Evolutionary conservation across 2,329 filamentous ascomycete genomes (phyloP), one percentile per base, ranked within the genome.

Genomic region (Colletotrichum somersetense): DNA sequence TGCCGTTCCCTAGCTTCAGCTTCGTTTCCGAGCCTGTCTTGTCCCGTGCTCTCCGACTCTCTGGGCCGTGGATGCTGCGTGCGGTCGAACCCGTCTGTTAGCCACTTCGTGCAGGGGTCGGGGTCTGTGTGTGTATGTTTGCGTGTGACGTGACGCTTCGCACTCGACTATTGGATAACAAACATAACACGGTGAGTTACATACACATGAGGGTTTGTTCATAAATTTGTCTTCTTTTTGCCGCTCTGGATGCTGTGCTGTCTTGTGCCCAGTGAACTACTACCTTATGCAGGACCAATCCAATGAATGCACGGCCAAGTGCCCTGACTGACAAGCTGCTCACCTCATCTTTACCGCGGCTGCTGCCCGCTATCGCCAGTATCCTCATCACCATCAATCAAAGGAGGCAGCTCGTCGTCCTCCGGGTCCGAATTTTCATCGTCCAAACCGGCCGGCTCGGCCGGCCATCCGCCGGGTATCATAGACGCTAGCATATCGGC

Each of bases 391-490:
- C 46, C 35, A 11, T 63, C 61, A 1, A 53, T 20, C 61, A 53
- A 26, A 30, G 35, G 46, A 50, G 61, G 61, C 33, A 53, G 11
- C 61, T 69, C 42, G 55, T 62, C 64, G 11, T 73, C 70, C 1
- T 64, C 71, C 33, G 75, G 66, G 12, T 62, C 63, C 20, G 61
- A 53, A 26, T 73, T 69, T 12, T 67, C 71, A 35, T 72, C 57
- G 23, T 70, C 52, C 38, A 71, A 72, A 46, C 68, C 70, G 14
- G 81, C 58, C 20, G 52, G 40, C 1, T 66, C 71, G 40, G 66
- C 18, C 26, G 61, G 59, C 70, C 59, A 70, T 18, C 66, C 59
- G 20, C 70, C 70, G 20, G 70, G 70, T 30, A 69, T 57, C 70
- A 72, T 10, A 7, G 66, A 70, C 20, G 59, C 70, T 42, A 72